Evolutionary conservation across 1,139 yeast genomes (phyloP), one percentile per base, ranked within the genome.

Genomic region (Pichia sp.): DNA sequence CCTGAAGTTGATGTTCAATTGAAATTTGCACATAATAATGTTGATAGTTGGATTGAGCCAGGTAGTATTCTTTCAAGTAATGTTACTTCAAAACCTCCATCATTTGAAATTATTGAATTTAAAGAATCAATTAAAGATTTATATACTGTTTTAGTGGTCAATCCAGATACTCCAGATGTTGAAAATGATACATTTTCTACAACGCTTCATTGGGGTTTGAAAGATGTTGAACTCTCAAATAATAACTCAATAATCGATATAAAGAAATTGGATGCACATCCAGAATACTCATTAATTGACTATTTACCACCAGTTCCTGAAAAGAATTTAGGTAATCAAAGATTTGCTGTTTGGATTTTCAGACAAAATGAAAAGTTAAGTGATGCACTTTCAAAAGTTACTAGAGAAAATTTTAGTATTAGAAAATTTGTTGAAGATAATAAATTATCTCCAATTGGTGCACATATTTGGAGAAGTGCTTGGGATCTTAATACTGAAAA

Each of bases 131-230:
- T 70, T 7, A 73, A 78, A 51, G 72, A 69, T 45, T 71, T 81
- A 52, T 93, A 89, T 70, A 82, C 97, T 0, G 76, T 91, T 11
- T 68, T 91, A 47, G 70, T 93, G 53, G 95, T 93, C 25, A 93
- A 93, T 67, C 97, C 98, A 28, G 99, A 93, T 68, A 82, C 84
- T 48, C 97, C 98, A 29, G 90, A 91, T 63, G 67, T 88, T 53
- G 73, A 70, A 44, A 75, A 71, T 38, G 91, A 93, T 71, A 71
- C 87, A 1, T 93, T 72, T 72, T 74, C 75, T 53, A 87, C 96
- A 10, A 78, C 83, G 5, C 73, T 93, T 57, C 87, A 86, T 60
- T 93, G 87, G 77, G 96, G 91, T 1, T 74, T 93, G 56, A 70
- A 80, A 53, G 87, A 93, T 67, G 77, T 91, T 43, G 75, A 80